Conservation (phyloP, 371 early-diverging fungal species). For the Actinomortierella wolfii region DNA sequence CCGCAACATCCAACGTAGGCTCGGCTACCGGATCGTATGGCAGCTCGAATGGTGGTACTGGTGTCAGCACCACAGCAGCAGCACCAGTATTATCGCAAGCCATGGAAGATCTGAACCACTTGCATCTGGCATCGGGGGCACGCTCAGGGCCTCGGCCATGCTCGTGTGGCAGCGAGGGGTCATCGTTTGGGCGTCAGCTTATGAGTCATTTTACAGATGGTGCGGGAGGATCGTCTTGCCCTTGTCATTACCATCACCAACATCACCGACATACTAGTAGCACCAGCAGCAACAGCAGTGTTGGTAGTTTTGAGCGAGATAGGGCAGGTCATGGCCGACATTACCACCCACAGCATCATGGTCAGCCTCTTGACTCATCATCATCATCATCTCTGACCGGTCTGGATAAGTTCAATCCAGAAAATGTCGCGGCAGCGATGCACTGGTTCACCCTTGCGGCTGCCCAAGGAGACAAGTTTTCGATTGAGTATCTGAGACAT, state of each 20-base stretch:
- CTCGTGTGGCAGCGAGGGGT: too few species aligned
- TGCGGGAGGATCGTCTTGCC: too few species aligned
- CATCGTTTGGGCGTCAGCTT: background rate
- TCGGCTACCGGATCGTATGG: slow-evolving; percentile 1
- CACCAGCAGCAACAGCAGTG: too few species aligned
- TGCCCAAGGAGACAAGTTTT: slow-evolving; percentile 49
- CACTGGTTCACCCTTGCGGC: slow-evolving; percentile 51
- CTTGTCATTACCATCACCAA: too few species aligned
- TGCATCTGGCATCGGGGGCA: too few species aligned
- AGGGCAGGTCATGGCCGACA: too few species aligned
- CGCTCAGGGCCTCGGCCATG: too few species aligned
- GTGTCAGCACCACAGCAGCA: background rate
- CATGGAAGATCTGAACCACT: too few species aligned
- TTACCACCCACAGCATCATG: background rate
- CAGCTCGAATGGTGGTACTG: slow-evolving; percentile 2
- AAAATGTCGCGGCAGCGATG: slow-evolving; percentile 50
- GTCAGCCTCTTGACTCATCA: slow-evolving; percentile 7
- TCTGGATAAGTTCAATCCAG: slow-evolving; percentile 47
- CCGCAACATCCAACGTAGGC: too few species aligned
- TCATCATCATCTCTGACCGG: slow-evolving; percentile 10
- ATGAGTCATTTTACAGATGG: background rate
- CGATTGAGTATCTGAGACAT: slow-evolving; percentile 48
- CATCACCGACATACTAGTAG: too few species aligned
- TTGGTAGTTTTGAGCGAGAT: too few species aligned
- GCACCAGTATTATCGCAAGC: too few species aligned